These are phyloP conservation scores for Sarcodon aspratus DNA, from an alignment of 768 basidiomycete genomes.

Conservation along the genomic window DNA sequence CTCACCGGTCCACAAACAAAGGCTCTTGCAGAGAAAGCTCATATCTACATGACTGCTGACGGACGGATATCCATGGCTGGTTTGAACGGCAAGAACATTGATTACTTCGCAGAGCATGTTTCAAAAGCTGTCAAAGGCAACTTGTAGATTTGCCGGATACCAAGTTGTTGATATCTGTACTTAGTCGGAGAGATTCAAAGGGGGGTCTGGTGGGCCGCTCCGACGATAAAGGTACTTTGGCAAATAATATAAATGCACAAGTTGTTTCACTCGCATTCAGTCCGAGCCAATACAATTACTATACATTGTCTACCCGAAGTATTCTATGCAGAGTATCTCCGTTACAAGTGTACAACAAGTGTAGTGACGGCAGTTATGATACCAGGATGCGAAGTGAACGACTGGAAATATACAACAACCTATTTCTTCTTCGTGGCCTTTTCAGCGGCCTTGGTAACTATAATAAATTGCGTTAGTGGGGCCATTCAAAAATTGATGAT, in stretches of 20 bases:
- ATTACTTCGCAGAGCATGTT: slow-evolving; percentile 84
- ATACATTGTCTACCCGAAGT: neutral
- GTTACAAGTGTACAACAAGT: neutral
- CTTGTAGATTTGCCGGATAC: slow-evolving; percentile 25
- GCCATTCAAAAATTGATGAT: too few species aligned
- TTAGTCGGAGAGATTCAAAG: too few species aligned
- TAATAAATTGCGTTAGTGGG: neutral
- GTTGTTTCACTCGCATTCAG: neutral
- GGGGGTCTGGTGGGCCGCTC: too few species aligned
- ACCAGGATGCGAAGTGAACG: neutral
- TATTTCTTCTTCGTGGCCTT: slow-evolving; percentile 95
- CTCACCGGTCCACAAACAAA: slow-evolving; percentile 71
- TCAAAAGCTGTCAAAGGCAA: slow-evolving; percentile 72
- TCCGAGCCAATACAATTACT: neutral
- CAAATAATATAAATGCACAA: too few species aligned
- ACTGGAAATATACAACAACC: slow-evolving; percentile 21
- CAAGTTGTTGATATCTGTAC: neutral
- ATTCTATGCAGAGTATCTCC: neutral
- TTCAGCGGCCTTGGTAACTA: slow-evolving; percentile 92
- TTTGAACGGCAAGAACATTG: slow-evolving; percentile 72
- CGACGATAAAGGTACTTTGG: too few species aligned
- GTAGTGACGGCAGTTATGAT: neutral
- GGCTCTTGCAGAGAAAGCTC: slow-evolving; percentile 75
- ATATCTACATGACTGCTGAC: slow-evolving; percentile 90
- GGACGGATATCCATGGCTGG: slow-evolving; percentile 94